Evolutionary conservation across 225 moss, liverwort and hornwort genomes (phyloP), one percentile per base, ranked within the genome.

Genomic region (Bryum argenteum): DNA sequence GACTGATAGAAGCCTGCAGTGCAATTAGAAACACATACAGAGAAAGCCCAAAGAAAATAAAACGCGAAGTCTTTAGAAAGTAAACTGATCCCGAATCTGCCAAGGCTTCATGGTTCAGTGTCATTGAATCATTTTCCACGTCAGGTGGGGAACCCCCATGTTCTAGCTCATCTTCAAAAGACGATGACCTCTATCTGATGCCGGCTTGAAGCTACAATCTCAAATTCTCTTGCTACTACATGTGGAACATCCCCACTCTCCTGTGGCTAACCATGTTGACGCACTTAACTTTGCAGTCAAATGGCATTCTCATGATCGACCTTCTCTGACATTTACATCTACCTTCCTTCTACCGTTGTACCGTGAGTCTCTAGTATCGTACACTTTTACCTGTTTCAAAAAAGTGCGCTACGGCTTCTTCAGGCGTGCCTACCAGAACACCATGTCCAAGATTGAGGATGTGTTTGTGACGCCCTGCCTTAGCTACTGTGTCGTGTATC

Each of bases 391-490:
- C 77, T 18, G 84, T 84, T 76, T 95, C 92, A 80, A 95, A 95
- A 76, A 95, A 95, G 72, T 95, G 90, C 15, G 95, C 92, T 77
- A 95, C 95, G 61, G 88, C 89, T 67, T 90, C 92, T 77, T 95
- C 95, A 2, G 92, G 92, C 24, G 95, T 95, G 39, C 92, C 95
- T 24, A 95, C 92, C 60, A 95, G 78, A 55, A 95, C 95, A 52
- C 95, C 95, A 48, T 95, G 95, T 52, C 95, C 92, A 60, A 92
- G 86, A 57, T 95, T 95, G 50, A 95, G 81, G 17, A 95, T 88
- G 66, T 92, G 95, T 72, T 89, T 92, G 70, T 85, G 72, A 16
- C 82, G 80, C 68, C 95, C 95, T 20, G 92, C 92, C 73, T 95
- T 92, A 2, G 82, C 84, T 76, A 92, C 89, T 16, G 85, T 89